These are phyloP conservation scores for Penicillium subrubescens DNA, from an alignment of 495 filamentous ascomycete species.

Conservation along the genomic window DNA sequence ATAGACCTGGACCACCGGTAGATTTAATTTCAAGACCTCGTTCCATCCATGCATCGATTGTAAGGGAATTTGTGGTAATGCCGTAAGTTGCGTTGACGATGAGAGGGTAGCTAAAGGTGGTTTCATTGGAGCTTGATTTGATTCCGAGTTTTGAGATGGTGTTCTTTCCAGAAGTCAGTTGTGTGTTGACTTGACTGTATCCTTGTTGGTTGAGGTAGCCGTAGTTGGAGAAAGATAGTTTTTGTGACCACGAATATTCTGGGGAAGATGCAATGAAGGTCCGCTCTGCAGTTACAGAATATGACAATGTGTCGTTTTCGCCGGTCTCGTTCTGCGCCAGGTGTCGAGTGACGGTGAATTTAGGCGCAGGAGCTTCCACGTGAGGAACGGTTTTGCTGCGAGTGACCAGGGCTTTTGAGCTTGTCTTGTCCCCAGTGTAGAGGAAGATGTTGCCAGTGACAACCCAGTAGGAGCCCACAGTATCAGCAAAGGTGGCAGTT, in stretches of 20 bases:
- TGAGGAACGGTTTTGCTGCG: conserved; percentile 19
- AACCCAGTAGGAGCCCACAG: conserved; percentile 73
- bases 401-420: conserved; percentile 31
- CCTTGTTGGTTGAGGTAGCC: conserved; percentile 61
- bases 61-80: conserved; percentile 50
- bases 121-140: conserved; percentile 23
- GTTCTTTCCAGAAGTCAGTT: conserved; percentile 61
- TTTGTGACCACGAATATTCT: conserved; percentile 63
- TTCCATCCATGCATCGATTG: conserved; percentile 59
- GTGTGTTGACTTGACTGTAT: conserved; percentile 61
- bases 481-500: conserved; percentile 54
- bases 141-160: conserved; percentile 43
- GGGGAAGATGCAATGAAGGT: conserved; percentile 54
- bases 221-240: conserved; percentile 56
- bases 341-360: conserved; percentile 42
- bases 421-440: conserved; percentile 57
- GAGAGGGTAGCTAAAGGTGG: conserved; percentile 66
- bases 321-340: conserved; percentile 48
- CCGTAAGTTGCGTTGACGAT: conserved; percentile 58
- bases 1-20: conserved; percentile 48
- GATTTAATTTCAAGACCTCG: conserved; percentile 58
- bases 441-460: conserved; percentile 83
- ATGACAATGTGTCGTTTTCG: conserved; percentile 64
- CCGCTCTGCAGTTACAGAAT: conserved; percentile 59
- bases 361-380: conserved; percentile 41